A percentile compares a stretch with the other conserved stretches of the same genome.
Evolutionary conservation across 176 grass and related monocot genomes (phyloP).

Genomic region (Metroxylon sagu): DNA sequence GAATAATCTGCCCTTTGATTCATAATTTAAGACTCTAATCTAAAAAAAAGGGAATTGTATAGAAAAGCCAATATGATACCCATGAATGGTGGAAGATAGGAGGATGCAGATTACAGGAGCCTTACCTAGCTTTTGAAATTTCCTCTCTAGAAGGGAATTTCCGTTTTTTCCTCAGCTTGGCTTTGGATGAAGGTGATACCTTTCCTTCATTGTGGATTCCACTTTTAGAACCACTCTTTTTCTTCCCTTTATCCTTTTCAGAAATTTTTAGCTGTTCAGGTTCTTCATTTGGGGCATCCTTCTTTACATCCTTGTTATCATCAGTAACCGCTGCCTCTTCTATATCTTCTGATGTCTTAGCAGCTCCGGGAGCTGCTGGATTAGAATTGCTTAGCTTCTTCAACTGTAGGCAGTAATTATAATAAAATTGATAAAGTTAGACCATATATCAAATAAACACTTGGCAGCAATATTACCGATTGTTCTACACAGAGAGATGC

Average conservation of each 20-base stretch:
- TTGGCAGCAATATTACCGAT: no score
- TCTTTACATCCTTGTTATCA: constrained; percentile 26
- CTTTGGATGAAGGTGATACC: neutral
- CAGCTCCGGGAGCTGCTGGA: constrained; percentile 24
- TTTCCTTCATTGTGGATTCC: constrained; percentile 1
- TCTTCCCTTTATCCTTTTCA: constrained; percentile 33
- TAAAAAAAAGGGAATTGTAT: no score
- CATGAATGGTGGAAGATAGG: no score
- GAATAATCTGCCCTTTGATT: no score
- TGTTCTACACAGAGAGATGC: no score
- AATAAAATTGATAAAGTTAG: no score
- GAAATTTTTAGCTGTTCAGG: constrained; percentile 15
- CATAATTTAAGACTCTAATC: no score
- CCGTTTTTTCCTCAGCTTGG: constrained; percentile 5
- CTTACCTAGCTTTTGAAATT: constrained; percentile 1
- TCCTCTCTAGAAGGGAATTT: constrained; percentile 5
- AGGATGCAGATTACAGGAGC: no score
- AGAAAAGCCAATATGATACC: no score
- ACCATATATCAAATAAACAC: no score
- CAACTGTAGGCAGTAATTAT: constrained; percentile 37
- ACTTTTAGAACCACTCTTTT: constrained; percentile 18
- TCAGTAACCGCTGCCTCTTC: constrained; percentile 23
- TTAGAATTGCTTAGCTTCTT: constrained; percentile 90
- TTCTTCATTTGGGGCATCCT: constrained; percentile 13
- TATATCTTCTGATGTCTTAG: constrained; percentile 32